Conservation (phyloP, 257 asterid genomes). For the Jacaranda copaia region DNA sequence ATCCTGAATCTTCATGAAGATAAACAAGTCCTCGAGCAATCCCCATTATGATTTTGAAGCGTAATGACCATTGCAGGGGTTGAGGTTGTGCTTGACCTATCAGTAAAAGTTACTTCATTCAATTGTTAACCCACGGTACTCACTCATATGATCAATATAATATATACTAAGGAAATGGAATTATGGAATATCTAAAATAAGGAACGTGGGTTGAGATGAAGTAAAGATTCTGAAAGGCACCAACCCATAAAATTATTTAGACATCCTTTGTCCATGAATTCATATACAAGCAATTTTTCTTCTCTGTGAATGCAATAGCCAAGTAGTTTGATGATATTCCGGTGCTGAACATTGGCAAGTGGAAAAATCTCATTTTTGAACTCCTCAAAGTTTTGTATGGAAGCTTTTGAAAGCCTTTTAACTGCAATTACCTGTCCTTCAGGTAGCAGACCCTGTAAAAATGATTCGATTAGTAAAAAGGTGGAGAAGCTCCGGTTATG, state of each 20-base stretch:
- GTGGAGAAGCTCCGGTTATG: not conserved
- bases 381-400: not conserved
- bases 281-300: slow-evolving; percentile 14
- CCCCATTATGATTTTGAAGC: slow-evolving; percentile 28
- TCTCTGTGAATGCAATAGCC: slow-evolving; percentile 33
- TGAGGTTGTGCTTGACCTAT: not conserved
- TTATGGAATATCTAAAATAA: not conserved
- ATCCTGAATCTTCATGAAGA: slow-evolving; percentile 36
- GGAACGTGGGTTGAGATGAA: no score
- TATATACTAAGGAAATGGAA: no score
- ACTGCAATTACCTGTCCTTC: slow-evolving; percentile 31
- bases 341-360: slow-evolving; percentile 33
- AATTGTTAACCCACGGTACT: no score
- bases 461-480: not conserved
- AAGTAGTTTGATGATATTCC: slow-evolving; percentile 35
- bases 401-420: slow-evolving; percentile 17
- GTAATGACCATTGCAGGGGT: slow-evolving; percentile 11
- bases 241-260: not conserved
- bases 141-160: no score
- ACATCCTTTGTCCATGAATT: slow-evolving; percentile 17
- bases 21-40: slow-evolving; percentile 33
- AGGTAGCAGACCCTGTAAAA: slow-evolving; percentile 33
- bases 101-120: not conserved
- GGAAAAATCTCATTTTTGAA: slow-evolving; percentile 19
- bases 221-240: not conserved